Evolutionary conservation across 352 stramenopile genomes (phyloP).

Genomic region (Pythium graminicola): DNA sequence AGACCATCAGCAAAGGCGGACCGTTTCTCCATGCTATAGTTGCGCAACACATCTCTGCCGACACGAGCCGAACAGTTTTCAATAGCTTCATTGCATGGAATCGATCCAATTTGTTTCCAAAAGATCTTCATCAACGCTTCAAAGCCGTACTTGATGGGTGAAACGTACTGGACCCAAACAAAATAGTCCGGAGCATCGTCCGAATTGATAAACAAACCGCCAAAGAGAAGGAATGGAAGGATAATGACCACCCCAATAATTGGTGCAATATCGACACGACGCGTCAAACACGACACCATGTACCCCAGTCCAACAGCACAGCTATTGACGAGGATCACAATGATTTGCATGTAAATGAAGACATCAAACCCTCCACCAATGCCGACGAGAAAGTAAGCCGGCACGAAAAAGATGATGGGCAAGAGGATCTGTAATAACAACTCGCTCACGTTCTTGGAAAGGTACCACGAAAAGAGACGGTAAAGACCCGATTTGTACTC

Average conservation of each 20-base stretch:
- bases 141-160: slow-evolving; percentile 28
- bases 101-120: slow-evolving; percentile 6
- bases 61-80: slow-evolving; percentile 23
- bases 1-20: slow-evolving; percentile 23
- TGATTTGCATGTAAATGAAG: slow-evolving; percentile 31
- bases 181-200: slow-evolving; percentile 26
- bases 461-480: slow-evolving; percentile 34
- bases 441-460: slow-evolving; percentile 48
- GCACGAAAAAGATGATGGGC: slow-evolving; percentile 31
- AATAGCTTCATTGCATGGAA: slow-evolving; percentile 25
- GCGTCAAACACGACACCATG: slow-evolving; percentile 5
- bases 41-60: slow-evolving; percentile 19
- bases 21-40: slow-evolving; percentile 33
- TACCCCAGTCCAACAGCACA: slow-evolving; percentile 14
- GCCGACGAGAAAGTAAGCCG: slow-evolving; percentile 41
- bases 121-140: slow-evolving; percentile 18
- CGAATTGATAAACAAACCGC: slow-evolving; percentile 25
- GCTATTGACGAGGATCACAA: slow-evolving; percentile 12
- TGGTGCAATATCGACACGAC: background rate
- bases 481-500: slow-evolving; percentile 43
- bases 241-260: slow-evolving; percentile 12
- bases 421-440: slow-evolving; percentile 39
- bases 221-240: slow-evolving; percentile 24
- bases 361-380: slow-evolving; percentile 24
- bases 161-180: slow-evolving; percentile 28